These are phyloP conservation scores for Abrus precatorius DNA, from an alignment of 306 rosid genomes.

Conservation along the genomic window DNA sequence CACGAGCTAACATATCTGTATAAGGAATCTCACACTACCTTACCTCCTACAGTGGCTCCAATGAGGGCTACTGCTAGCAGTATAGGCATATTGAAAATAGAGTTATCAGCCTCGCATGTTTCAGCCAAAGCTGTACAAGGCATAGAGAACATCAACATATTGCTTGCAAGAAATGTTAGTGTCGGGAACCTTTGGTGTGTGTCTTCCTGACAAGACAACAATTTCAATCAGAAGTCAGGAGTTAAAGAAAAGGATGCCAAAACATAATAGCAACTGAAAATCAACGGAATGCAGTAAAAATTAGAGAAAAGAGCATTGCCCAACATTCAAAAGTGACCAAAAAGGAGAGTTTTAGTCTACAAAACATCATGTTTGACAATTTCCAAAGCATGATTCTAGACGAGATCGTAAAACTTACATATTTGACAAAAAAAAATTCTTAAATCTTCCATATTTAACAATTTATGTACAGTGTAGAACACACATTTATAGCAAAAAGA, in stretches of 20 bases:
- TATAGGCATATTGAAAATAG: constrained; percentile 85
- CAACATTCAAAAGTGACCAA: background rate
- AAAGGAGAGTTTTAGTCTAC: background rate
- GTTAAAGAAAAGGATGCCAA: constrained; percentile 13
- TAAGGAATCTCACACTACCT: constrained; percentile 45
- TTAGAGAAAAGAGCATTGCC: background rate
- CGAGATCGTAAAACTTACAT: background rate
- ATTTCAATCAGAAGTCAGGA: constrained; percentile 36
- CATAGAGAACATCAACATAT: constrained; percentile 67
- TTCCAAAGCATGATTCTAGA: constrained; percentile 27
- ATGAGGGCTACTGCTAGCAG: constrained; percentile 85
- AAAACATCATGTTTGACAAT: background rate
- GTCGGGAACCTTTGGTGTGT: constrained; percentile 57
- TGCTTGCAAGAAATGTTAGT: constrained; percentile 58
- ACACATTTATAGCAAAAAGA: background rate
- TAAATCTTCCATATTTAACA: constrained; percentile 1
- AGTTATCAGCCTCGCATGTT: constrained; percentile 79
- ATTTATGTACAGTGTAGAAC: background rate
- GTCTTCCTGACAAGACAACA: constrained; percentile 61
- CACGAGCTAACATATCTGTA: constrained; percentile 25
- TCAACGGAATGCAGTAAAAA: background rate
- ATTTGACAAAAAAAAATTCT: background rate
- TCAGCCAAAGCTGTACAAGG: constrained; percentile 88
- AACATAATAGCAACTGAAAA: constrained; percentile 18
- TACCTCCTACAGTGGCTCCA: constrained; percentile 99